Evolutionary conservation across 1,284 basidiomycete species (phyloP), one percentile per base, ranked within the genome.

Genomic region (Ustilago tritici): DNA sequence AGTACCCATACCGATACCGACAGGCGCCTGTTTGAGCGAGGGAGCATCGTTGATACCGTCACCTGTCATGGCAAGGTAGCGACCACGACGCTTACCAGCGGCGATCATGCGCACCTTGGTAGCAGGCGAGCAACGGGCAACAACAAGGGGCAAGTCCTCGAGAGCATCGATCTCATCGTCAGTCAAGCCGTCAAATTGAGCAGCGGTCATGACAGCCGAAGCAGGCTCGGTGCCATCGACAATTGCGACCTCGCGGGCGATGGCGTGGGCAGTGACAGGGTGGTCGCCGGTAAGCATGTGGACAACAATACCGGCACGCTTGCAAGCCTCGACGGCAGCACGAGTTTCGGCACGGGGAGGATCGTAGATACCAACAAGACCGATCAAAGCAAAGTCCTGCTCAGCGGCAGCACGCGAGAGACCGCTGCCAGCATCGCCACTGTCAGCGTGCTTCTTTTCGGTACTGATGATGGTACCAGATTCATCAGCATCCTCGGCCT

Each of bases 1-100:
- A 7, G 89, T 90, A 41, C 91, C 92, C 91, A 93, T 92, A 11
- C 90, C 91, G 73, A 92, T 90, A 56, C 85, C 84, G 58, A 85
- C 78, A 17, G 70, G 72, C 28, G 90, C 90, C 38, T 88, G 87
- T 80, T 89, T 89, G 68, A 90, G 85, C 79, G 89, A 87, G 11
- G 89, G 89, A 7, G 88, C 88, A 79, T 90, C 90, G 82, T 92
- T 92, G 70, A 92, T 88, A 80, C 89, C 89, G 73, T 88, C 86
- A 64, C 86, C 86, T 15, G 84, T 80, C 81, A 83, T 75, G 54
- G 67, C 74, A 2, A 81, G 47, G 59, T 74, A 76, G 34, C 72
- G 66, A 31, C 73, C 72, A 57, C 80, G 75, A 28, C 76, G 69
- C 53, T 78, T 68, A 32, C 75, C 81, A 0, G 82, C 82, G 8